A percentile compares a stretch with the other conserved stretches of the same genome.
phyloP scores from a whole-genome alignment of 441 rosid genomes.

The Brassica balearica region DNA sequence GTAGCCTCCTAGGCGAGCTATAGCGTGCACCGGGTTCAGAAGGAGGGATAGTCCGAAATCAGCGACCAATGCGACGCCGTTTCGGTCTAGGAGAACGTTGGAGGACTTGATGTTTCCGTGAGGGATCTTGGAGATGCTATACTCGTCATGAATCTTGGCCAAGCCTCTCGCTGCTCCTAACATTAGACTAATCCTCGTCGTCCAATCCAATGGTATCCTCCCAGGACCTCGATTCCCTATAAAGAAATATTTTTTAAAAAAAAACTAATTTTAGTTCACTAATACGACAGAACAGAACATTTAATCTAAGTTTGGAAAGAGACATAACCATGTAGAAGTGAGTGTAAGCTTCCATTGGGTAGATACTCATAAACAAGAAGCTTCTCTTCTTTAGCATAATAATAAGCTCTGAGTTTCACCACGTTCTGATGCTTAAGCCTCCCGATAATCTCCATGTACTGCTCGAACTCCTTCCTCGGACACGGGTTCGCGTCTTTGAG shows the following conservation, averaged over 20 bases:
- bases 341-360: conserved; percentile 84
- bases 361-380: conserved; percentile 91
- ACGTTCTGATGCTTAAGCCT: conserved; percentile 78
- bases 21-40: conserved; percentile 83
- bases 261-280: neutral
- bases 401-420: conserved; percentile 87
- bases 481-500: conserved; percentile 94
- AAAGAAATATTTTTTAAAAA: neutral
- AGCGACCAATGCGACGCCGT: conserved; percentile 82
- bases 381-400: conserved; percentile 94
- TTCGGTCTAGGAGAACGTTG: conserved; percentile 83
- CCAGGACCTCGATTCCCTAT: conserved; percentile 88
- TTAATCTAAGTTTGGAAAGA: neutral
- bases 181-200: conserved; percentile 86
- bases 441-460: conserved; percentile 91
- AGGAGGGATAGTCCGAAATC: conserved; percentile 90
- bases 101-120: conserved; percentile 91
- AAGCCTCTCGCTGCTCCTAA: conserved; percentile 91
- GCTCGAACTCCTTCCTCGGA: conserved; percentile 84
- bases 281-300: neutral
- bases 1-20: conserved; percentile 86
- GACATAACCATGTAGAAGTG: conserved; percentile 79
- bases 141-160: conserved; percentile 80
- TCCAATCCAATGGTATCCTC: conserved; percentile 96
- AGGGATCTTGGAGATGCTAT: conserved; percentile 65